Conservation (phyloP, 2,329 filamentous ascomycete species). For the Ophiostoma sp. region DNA sequence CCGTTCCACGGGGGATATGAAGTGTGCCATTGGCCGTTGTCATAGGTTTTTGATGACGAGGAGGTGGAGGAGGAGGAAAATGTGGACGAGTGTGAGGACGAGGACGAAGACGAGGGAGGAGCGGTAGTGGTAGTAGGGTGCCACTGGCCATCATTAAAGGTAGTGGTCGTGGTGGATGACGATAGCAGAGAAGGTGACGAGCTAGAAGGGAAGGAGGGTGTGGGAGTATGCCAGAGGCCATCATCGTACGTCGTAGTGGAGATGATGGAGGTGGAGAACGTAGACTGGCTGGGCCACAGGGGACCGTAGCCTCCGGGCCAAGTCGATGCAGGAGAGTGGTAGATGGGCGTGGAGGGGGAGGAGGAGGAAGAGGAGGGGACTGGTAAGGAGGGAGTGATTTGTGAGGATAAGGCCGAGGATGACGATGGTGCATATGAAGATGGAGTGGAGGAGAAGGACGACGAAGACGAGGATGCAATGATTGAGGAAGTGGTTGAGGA, state of each 20-base stretch:
- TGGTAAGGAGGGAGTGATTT: neutral
- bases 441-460: neutral
- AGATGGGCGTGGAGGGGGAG: neutral
- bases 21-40: conserved; percentile 50
- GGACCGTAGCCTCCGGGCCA: neutral
- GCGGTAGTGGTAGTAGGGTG: neutral
- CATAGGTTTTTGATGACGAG: conserved; percentile 35
- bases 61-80: conserved; percentile 17
- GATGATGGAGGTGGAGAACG: conserved; percentile 12
- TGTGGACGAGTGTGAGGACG: neutral
- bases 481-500: neutral
- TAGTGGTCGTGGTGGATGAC: conserved; percentile 16
- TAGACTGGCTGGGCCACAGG: neutral
- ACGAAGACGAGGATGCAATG: neutral
- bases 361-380: neutral
- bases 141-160: neutral
- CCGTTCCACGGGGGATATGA: conserved; percentile 48
- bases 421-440: neutral
- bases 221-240: conserved; percentile 3
- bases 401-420: neutral
- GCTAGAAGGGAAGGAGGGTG: neutral
- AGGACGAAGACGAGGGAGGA: neutral
- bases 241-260: neutral
- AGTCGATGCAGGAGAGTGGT: neutral
- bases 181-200: neutral